Percentiles rank a stretch among this genome's conserved stretches.
These are phyloP conservation scores for Begonia loranthoides DNA, from an alignment of 306 rosid species.

Conservation along the genomic window DNA sequence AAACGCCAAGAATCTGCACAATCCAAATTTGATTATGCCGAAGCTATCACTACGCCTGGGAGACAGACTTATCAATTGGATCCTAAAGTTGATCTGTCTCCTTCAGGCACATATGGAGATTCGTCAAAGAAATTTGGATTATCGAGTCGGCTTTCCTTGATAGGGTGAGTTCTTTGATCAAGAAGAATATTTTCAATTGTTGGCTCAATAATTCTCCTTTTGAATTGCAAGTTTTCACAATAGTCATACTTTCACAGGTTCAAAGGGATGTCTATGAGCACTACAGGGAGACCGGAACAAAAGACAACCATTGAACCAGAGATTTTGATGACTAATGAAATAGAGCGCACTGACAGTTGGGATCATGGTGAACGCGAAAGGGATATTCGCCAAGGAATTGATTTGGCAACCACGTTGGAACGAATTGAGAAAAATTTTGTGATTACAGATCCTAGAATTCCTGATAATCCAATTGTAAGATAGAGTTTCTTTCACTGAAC, in stretches of 20 bases:
- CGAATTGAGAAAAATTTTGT: constrained; percentile 96
- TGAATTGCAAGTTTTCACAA: constrained; percentile 3
- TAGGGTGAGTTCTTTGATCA: constrained; percentile 33
- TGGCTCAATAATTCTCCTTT: neutral
- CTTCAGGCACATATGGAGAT: constrained; percentile 22
- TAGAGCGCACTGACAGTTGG: constrained; percentile 36
- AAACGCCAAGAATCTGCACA: constrained; percentile 45
- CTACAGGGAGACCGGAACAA: constrained; percentile 31
- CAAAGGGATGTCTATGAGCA: constrained; percentile 46
- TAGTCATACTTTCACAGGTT: constrained; percentile 26
- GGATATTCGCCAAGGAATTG: constrained; percentile 87
- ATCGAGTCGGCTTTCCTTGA: constrained; percentile 33
- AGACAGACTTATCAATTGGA: constrained; percentile 31
- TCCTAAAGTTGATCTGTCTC: constrained; percentile 20
- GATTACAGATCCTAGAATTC: constrained; percentile 94
- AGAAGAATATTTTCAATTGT: neutral
- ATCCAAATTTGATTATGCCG: constrained; percentile 44
- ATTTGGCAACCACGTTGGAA: constrained; percentile 92
- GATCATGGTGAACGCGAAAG: constrained; percentile 50
- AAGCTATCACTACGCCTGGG: constrained; percentile 18
- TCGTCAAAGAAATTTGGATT: constrained; percentile 28
- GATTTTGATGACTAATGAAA: constrained; percentile 56
- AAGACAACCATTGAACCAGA: constrained; percentile 49
- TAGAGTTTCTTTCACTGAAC: neutral
- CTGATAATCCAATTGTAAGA: constrained; percentile 93